Evolutionary conservation across 768 basidiomycete genomes (phyloP).

Genomic region (Leucosporidium yakuticum): DNA sequence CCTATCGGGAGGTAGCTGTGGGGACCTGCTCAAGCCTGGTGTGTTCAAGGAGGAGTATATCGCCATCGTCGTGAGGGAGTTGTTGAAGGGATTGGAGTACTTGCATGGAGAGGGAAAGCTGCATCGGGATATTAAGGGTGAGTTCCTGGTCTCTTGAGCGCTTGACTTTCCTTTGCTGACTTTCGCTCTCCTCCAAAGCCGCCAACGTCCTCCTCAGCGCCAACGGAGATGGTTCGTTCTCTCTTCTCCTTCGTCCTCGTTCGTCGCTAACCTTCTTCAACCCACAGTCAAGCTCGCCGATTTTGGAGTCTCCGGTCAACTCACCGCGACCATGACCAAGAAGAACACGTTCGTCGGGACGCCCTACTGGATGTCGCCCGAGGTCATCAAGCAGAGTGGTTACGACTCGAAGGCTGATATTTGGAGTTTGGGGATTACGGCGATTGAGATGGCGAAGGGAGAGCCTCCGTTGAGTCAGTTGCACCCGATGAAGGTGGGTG

Average conservation of each 20-base stretch:
- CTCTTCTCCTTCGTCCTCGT: conserved; percentile 16
- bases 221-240: conserved; percentile 58
- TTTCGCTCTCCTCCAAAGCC: conserved; percentile 50
- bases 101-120: conserved; percentile 93
- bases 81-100: conserved; percentile 87
- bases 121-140: conserved; percentile 98
- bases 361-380: conserved; percentile 99
- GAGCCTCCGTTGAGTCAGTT: conserved; percentile 97
- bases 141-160: conserved; percentile 27
- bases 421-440: conserved; percentile 95
- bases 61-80: conserved; percentile 88
- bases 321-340: conserved; percentile 86
- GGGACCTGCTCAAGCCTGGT: conserved; percentile 76
- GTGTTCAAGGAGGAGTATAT: conserved; percentile 98
- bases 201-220: conserved; percentile 91
- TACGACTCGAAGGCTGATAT: conserved; percentile 99
- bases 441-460: conserved; percentile 93
- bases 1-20: conserved; percentile 96
- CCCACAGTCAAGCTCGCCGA: conserved; percentile 85
- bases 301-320: conserved; percentile 96
- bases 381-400: conserved; percentile 98
- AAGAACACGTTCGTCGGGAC: conserved; percentile 82
- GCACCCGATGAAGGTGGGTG: conserved; percentile 92
- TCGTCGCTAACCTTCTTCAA: not conserved
- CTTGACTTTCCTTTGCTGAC: not conserved